These are phyloP conservation scores for Westerdykella ornata DNA, from an alignment of 2,329 filamentous ascomycete genomes.

Conservation along the genomic window DNA sequence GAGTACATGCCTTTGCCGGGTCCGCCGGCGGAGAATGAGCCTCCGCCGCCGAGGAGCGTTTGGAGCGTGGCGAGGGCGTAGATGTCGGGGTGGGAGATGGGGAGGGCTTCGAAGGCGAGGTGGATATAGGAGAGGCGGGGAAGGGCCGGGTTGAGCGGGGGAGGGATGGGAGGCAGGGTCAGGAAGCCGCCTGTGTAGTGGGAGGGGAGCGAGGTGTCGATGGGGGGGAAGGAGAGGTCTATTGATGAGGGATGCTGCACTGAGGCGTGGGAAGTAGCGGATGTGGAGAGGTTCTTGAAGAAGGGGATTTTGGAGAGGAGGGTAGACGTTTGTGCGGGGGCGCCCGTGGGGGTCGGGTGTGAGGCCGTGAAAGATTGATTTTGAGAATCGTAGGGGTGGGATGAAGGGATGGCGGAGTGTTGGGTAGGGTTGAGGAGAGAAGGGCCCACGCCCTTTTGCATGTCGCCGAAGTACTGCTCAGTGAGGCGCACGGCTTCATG, in stretches of 20 bases:
- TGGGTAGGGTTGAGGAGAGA: constrained; percentile 31
- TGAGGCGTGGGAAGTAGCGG: constrained; percentile 57
- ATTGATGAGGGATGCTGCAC: constrained; percentile 37
- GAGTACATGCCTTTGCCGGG: constrained; percentile 99
- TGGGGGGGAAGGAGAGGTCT: constrained; percentile 43
- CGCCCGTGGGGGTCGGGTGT: constrained; percentile 31
- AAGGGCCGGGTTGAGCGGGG: constrained; percentile 67
- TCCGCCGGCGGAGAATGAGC: constrained; percentile 92
- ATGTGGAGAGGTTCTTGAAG: constrained; percentile 80
- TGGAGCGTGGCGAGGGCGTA: constrained; percentile 94
- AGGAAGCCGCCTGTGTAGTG: constrained; percentile 94
- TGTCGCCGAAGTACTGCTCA: constrained; percentile 85
- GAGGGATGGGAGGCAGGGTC: constrained; percentile 71
- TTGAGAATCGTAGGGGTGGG: constrained; percentile 38
- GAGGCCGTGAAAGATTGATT: constrained; percentile 42
- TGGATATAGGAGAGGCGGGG: constrained; percentile 88
- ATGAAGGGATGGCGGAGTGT: constrained; percentile 11
- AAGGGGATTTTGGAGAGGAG: constrained; percentile 81
- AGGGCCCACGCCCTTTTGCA: constrained; percentile 54
- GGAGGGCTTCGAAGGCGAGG: constrained; percentile 89
- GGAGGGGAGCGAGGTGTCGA: constrained; percentile 58
- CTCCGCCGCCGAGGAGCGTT: constrained; percentile 89
- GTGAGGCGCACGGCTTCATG: constrained; percentile 69
- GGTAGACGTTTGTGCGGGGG: constrained; percentile 51
- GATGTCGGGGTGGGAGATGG: constrained; percentile 85